These are phyloP conservation scores for Penicillium digitatum DNA, from an alignment of 2,329 filamentous ascomycete genomes.

Conservation along the genomic window DNA sequence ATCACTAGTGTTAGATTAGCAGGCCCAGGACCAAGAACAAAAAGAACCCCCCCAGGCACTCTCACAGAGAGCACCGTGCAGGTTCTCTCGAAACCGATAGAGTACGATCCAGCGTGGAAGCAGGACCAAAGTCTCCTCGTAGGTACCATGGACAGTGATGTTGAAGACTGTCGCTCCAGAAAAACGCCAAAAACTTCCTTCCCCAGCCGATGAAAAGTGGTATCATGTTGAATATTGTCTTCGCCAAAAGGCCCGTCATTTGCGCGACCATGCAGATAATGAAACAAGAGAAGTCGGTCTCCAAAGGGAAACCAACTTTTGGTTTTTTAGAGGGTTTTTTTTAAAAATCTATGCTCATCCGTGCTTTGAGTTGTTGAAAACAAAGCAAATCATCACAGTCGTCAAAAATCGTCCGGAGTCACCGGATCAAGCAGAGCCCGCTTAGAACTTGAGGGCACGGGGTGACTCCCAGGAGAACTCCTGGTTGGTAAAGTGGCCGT, in stretches of 20 bases:
- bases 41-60: conserved; percentile 1
- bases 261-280: conserved; percentile 40
- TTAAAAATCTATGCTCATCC: conserved; percentile 36
- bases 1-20: conserved; percentile 41
- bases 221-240: conserved; percentile 49
- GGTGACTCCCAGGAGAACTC: conserved; percentile 97
- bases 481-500: conserved; percentile 99
- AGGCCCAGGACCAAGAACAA: conserved; percentile 17
- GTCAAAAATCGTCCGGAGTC: conserved; percentile 32
- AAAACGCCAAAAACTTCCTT: conserved; percentile 42
- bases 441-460: conserved; percentile 87
- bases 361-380: conserved; percentile 52
- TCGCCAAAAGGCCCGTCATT: conserved; percentile 36
- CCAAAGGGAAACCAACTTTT: conserved; percentile 16
- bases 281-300: conserved; percentile 29
- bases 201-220: conserved; percentile 43
- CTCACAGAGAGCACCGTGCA: conserved; percentile 3
- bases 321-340: conserved; percentile 25
- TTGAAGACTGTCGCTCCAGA: conserved; percentile 43
- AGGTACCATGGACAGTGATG: conserved; percentile 24
- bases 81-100: conserved; percentile 4
- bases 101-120: conserved; percentile 6
- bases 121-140: conserved; percentile 1
- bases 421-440: conserved; percentile 20
- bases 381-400: conserved; percentile 48